Conservation (phyloP, 2,329 filamentous ascomycete genomes). For the Monosporascus cannonballus region DNA sequence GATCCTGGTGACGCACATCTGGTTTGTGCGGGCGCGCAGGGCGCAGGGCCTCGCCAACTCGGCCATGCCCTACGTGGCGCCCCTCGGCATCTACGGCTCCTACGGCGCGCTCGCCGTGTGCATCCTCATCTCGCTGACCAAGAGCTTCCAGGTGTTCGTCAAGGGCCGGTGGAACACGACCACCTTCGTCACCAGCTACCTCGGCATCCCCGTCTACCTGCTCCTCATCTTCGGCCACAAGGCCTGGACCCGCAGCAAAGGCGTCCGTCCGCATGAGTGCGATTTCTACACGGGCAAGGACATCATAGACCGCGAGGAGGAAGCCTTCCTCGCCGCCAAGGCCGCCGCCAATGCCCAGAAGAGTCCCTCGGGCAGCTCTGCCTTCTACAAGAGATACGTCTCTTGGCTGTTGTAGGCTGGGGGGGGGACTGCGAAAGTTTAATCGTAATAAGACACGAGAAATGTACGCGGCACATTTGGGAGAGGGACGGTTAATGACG, state of each 20-base stretch:
- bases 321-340: conserved; percentile 56
- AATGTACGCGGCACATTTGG: not conserved
- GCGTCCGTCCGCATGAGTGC: conserved; percentile 50
- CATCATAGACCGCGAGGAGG: conserved; percentile 66
- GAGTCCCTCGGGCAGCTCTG: conserved; percentile 27
- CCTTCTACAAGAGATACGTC: conserved; percentile 54
- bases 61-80: conserved; percentile 58
- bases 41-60: conserved; percentile 53
- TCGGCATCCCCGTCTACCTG: conserved; percentile 71
- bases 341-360: conserved; percentile 29
- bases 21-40: conserved; percentile 55
- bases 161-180: conserved; percentile 43
- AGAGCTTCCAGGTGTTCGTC: conserved; percentile 73
- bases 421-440: not conserved
- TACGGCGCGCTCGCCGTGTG: conserved; percentile 64
- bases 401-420: conserved; percentile 53
- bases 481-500: too few relatives aligned
- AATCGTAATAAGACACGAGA: not conserved
- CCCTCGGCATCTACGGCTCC: conserved; percentile 65
- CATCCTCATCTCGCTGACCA: conserved; percentile 69
- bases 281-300: conserved; percentile 72
- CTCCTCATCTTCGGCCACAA: conserved; percentile 65
- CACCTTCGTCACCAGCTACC: conserved; percentile 71
- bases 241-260: conserved; percentile 45
- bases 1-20: conserved; percentile 62